Base-by-base conservation (phyloP, 306 rosid genomes). In the Quillaja saponaria region DNA sequence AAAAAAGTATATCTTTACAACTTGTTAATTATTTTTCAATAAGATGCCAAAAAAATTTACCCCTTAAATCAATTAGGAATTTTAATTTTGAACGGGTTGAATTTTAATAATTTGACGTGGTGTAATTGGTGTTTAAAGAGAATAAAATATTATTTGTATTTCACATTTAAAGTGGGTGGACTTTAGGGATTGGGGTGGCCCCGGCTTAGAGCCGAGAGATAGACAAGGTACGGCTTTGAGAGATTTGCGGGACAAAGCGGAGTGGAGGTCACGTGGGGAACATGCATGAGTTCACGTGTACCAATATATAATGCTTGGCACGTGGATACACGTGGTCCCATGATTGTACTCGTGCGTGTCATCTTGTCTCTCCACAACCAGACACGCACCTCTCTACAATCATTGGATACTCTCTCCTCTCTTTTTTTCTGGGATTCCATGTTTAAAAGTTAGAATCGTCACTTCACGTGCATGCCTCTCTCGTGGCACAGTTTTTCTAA, bases 261-360 rank as follows among this genome's bases (percentile, higher is more conserved):
- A 20, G 50, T 66, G 52, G 55, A 49, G 16, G 64, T 75, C 87
- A 82, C 87, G 84, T 82, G 84, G 79, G 54, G 62, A 58, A 49
- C 61, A 64, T 67, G 78, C 75, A 63, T 41, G 57, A 52, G 59
- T 54, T 81, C 85, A 76, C 85, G 81, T 81, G 85, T 67, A 62
- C 10, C 59, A 79, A 12, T 78, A 68, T 46, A 72, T 67, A 25
- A 18, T 37, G 51, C 56, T 35, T 0, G 0, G 58, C 75, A 75
- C 77, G 81, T 81, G 89, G 71, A 70, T 64, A 63, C 81, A 79
- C 80, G 70, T 85, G 91, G 87, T 79, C 85, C 82, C 82, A 73
- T 69, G 51, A 80, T 78, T 73, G 74, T 86, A 71, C 87, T 75
- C 87, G 94, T 86, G 94, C 77, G 87, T 76, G 83, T 78, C 75